Evolutionary conservation across 192 early-diverging fungal species (phyloP).

Genomic region (Kappamyces sp.): DNA sequence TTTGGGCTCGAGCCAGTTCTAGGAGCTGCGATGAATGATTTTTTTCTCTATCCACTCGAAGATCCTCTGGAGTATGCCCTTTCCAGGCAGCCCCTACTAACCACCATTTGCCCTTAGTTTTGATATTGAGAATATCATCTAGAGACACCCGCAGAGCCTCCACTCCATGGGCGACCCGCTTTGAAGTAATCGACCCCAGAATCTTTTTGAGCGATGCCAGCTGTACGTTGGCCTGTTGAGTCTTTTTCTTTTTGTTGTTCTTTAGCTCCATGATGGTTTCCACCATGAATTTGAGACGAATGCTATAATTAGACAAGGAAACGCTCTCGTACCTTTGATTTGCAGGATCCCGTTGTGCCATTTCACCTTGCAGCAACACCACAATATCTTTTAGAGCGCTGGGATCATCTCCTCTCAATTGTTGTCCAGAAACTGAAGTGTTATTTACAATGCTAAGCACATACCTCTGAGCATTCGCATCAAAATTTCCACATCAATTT

Average conservation of each 20-base stretch:
- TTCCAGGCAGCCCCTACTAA: slow-evolving; percentile 91
- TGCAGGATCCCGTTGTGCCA: slow-evolving; percentile 32
- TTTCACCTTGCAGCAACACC: slow-evolving; percentile 53
- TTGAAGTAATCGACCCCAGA: slow-evolving; percentile 52
- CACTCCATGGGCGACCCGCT: slow-evolving; percentile 22
- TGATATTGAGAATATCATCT: slow-evolving; percentile 73
- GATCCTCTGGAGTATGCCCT: slow-evolving; percentile 54
- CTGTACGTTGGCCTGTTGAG: slow-evolving; percentile 47
- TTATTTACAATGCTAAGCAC: slow-evolving; percentile 16
- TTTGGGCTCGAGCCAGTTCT: slow-evolving; percentile 71
- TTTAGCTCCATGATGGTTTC: slow-evolving; percentile 90
- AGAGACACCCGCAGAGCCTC: slow-evolving; percentile 82
- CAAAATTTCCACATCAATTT: slow-evolving; percentile 84
- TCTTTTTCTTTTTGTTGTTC: slow-evolving; percentile 65
- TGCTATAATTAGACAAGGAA: slow-evolving; percentile 17
- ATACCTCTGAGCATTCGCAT: slow-evolving; percentile 70
- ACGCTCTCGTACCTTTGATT: slow-evolving; percentile 35
- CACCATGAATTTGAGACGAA: slow-evolving; percentile 85
- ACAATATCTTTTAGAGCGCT: slow-evolving; percentile 87
- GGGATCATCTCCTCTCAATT: slow-evolving; percentile 90
- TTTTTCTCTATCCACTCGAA: slow-evolving; percentile 3
- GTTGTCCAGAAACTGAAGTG: slow-evolving; percentile 60
- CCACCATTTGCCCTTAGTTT: slow-evolving; percentile 97
- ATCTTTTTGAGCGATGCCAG: slow-evolving; percentile 73
- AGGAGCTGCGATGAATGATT: slow-evolving; percentile 48